Percentiles rank a stretch among this genome's conserved stretches.
These are phyloP conservation scores for Bidens hawaiensis DNA, from an alignment of 140 eudicot species.

Conservation along the genomic window DNA sequence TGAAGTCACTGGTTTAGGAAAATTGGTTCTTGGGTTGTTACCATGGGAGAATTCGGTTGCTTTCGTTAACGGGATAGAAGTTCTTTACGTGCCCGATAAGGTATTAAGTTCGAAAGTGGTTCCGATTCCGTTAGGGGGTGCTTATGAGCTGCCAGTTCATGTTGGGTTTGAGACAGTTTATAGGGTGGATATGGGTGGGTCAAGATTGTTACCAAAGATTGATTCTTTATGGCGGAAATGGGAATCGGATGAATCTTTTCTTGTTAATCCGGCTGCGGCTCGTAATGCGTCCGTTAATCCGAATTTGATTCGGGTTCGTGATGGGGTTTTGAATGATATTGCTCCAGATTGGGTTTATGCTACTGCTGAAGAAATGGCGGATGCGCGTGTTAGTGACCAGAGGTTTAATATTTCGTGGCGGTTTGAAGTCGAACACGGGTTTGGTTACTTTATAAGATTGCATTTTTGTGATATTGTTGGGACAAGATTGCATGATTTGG, in stretches of 20 bases:
- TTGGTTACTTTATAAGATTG: conserved; percentile 43
- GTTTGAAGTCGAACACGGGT: conserved; percentile 45
- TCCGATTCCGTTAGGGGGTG: conserved; percentile 38
- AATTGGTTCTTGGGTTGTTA: conserved; percentile 35
- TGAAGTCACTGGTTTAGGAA: conserved; percentile 28
- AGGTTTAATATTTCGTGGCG: conserved; percentile 52
- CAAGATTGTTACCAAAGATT: conserved; percentile 29
- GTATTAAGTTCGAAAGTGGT: conserved; percentile 27
- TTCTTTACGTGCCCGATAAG: conserved; percentile 33
- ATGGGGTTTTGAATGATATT: conserved; percentile 34
- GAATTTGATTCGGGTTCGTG: conserved; percentile 20
- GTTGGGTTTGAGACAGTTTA: conserved; percentile 44
- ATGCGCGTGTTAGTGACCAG: conserved; percentile 43
- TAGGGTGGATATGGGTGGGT: conserved; percentile 50
- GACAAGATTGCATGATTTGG: conserved; percentile 29
- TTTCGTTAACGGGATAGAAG: conserved; percentile 43
- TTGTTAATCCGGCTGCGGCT: conserved; percentile 33
- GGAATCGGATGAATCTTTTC: conserved; percentile 37
- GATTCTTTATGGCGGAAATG: conserved; percentile 51
- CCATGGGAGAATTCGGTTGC: conserved; percentile 44
- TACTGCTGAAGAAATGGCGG: conserved; percentile 60
- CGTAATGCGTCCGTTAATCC: conserved; percentile 34
- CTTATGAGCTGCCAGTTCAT: conserved; percentile 24
- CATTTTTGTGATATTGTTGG: conserved; percentile 65
- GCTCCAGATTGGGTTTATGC: conserved; percentile 58